Base-by-base conservation (phyloP, 73 alveolate genomes). In the Paramecium caudatum region DNA sequence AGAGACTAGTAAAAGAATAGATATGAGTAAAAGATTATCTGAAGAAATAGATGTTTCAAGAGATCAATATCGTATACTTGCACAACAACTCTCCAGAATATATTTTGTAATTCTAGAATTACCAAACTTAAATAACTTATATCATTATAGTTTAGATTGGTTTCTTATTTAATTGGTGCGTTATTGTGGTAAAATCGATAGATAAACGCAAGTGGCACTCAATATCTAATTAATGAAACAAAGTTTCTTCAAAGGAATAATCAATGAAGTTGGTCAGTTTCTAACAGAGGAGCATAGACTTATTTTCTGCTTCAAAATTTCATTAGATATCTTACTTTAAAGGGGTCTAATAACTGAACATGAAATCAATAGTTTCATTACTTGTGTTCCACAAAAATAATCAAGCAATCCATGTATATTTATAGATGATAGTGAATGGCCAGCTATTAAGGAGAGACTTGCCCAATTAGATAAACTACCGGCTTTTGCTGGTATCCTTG, bases 271-370 rank as follows among this genome's bases (percentile, higher is more conserved):
- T 30, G 96, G 99, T 86, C 92, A 98, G 68, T 96, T 99, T 19
- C 96, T 98, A 41, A 98, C 96, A 90, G 99, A 97, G 81, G 95
- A 98, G 82, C 99, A 98, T 94, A 91, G 98, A 94, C 98, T 98
- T 21, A 93, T 98, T 83, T 97, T 96, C 93, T 94, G 99, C 45
- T 95, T 95, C 61, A 65, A 96, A 62, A 55, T 97, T 78, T 92
- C 96, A 82, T 82, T 96, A 82, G 96, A 98, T 47, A 95, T 94
- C 6, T 90, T 95, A 95, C 92, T 74, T 6, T 94, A 92, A 46
- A 91, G 91, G 74, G 93, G 82, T 34, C 45, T 83, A 83, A 49
- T 49, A 33, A 83, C 50, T 61, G 10, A 83, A 55, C 85, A 83
- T 4, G 91, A 83, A 50, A 10, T 65, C 9, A 27, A 65, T 36